Evolutionary conservation across 176 grass and related monocot species (phyloP), one percentile per base, ranked within the genome.

Genomic region (Microstegium vimineum): DNA sequence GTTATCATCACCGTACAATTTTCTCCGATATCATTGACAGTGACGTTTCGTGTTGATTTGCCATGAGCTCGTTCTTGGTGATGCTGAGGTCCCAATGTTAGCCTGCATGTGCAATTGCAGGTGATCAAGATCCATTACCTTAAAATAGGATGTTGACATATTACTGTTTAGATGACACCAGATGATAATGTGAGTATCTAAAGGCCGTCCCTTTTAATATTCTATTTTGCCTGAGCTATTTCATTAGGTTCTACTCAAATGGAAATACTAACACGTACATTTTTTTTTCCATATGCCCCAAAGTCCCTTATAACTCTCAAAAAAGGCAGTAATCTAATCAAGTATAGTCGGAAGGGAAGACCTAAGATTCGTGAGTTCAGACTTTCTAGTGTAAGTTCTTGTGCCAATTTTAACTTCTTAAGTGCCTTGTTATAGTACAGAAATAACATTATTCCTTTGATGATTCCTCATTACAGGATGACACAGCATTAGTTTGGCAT

Each of bases 261-360:
- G 22, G 6, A n/a, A 43, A n/a, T 73, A 9, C 1, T 66, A 60
- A 84, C 34, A 6, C 38, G 10, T 17, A 40, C 2, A 42, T 22
- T 57, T 42, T n/a, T n/a, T n/a, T 59, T 56, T 82, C 32, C 16
- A 51, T 51, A 51, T 51, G 47, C 47, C 37, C n/a, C 31, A 28
- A 80, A 88, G 86, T 81, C 86, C 61, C 81, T 88, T 88, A 84
- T 88, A 74, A 84, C 86, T 88, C 78, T 88, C 42, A 88, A 88
- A 41, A 92, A 92, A 83, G 86, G 90, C 40, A 83, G 82, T 38
- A 87, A 80, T 1, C 80, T 92, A 70, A 86, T 92, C 68, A 93
- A 90, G 78, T 93, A 93, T 73, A 87, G 85, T 65, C 73, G 85
- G 47, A 93, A 93, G 85, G 87, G 91, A 75, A 93, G 90, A 73